A percentile compares a stretch with the other conserved stretches of the same genome.
Conservation (phyloP, 192 early-diverging fungal species). For the Physocladia obscura region DNA sequence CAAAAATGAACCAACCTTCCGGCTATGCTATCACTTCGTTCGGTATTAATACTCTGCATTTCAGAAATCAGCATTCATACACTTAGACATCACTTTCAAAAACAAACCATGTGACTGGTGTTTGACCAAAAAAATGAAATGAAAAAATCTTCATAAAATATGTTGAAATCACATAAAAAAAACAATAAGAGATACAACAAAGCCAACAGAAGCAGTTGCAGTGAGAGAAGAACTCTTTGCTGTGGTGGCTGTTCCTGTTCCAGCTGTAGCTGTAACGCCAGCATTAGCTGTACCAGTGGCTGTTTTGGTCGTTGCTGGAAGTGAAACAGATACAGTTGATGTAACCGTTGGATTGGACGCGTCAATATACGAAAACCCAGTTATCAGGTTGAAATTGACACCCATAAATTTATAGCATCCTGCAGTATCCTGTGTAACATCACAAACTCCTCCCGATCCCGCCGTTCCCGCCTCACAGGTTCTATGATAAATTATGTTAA, state of each 20-base stretch:
- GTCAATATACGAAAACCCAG: neutral
- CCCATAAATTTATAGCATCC: constrained; percentile 28
- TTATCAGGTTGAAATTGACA: constrained; percentile 5
- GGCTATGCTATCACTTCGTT: no score
- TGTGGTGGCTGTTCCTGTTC: neutral
- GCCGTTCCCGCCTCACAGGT: no score
- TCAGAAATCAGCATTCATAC: no score
- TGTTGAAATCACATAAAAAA: no score
- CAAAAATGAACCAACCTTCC: no score
- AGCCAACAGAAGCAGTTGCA: neutral
- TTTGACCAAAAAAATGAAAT: no score
- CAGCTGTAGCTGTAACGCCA: neutral
- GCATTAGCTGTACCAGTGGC: neutral
- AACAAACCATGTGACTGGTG: no score
- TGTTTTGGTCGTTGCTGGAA: neutral
- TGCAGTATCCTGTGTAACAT: constrained; percentile 36
- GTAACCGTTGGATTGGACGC: neutral
- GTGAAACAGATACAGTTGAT: neutral
- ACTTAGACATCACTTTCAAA: no score
- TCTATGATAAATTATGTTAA: no score
- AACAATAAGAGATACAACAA: no score
- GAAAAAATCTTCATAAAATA: no score
- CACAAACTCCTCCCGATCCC: constrained; percentile 18
- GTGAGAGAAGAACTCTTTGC: neutral
- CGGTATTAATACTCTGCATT: no score